Conservation (phyloP, 78 protist species). For the Protostelium mycophagum region DNA sequence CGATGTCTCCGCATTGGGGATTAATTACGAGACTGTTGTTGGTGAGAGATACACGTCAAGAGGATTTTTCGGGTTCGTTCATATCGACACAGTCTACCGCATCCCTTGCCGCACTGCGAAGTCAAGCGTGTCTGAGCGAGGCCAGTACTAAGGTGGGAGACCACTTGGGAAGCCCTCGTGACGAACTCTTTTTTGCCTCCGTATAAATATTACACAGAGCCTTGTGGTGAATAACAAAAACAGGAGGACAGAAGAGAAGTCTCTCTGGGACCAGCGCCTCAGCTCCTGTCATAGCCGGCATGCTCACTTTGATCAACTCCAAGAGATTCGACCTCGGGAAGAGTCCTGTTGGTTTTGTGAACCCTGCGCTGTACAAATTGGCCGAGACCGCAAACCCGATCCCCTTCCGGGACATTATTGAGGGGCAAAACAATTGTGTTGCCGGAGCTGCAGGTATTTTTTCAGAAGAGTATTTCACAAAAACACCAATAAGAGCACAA, state of each 20-base stretch:
- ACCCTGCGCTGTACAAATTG: background rate
- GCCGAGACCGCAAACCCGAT: background rate
- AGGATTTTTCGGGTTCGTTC: background rate
- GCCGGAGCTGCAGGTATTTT: background rate
- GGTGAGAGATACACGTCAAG: background rate
- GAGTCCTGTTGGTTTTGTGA: background rate
- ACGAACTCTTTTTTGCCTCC: too few species aligned
- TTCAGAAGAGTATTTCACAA: too few species aligned
- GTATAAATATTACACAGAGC: too few species aligned
- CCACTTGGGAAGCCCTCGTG: too few species aligned
- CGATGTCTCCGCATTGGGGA: conserved; percentile 27
- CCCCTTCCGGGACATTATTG: conserved; percentile 8
- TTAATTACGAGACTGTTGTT: conserved; percentile 10
- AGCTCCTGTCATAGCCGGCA: background rate
- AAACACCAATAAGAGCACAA: too few species aligned
- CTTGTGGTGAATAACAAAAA: too few species aligned
- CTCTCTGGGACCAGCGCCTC: conserved; percentile 52
- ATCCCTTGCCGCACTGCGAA: too few species aligned
- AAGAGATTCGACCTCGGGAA: background rate
- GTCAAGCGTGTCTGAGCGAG: too few species aligned
- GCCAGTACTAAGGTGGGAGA: too few species aligned
- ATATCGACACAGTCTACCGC: too few species aligned
- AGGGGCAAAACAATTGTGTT: conserved; percentile 16
- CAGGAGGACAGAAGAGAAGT: background rate
- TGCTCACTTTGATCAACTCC: background rate